Evolutionary conservation across 164 flowering plant genomes (phyloP).

Genomic region (Magnolia sinica): DNA sequence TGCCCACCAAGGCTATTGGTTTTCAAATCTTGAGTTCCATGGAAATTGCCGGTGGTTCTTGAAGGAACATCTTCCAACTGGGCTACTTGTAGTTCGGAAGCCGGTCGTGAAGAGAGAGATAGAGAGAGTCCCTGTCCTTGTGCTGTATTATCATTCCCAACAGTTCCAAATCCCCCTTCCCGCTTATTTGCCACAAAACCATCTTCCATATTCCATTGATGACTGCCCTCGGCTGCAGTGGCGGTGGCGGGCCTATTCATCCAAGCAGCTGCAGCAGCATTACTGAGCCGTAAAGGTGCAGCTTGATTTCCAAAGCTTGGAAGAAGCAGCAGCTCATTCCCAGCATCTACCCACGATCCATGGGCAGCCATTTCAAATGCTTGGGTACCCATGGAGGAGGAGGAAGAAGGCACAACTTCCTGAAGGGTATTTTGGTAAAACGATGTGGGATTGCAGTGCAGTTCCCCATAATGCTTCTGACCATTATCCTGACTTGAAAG

Average conservation of each 20-base stretch:
- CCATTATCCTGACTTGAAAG: slow-evolving; percentile 32
- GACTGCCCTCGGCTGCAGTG: slow-evolving; percentile 15
- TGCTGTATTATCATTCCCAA: slow-evolving; percentile 22
- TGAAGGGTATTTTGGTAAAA: slow-evolving; percentile 33
- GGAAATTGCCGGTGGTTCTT: slow-evolving; percentile 15
- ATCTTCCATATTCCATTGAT: slow-evolving; percentile 32
- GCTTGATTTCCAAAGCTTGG: slow-evolving; percentile 32
- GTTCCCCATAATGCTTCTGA: slow-evolving; percentile 20
- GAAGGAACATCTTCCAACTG: slow-evolving; percentile 24
- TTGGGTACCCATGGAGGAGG: slow-evolving; percentile 17
- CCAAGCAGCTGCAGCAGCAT: slow-evolving; percentile 14
- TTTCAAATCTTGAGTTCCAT: slow-evolving; percentile 22
- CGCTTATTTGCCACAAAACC: slow-evolving; percentile 11
- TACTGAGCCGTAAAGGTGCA: slow-evolving; percentile 9
- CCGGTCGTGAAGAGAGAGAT: slow-evolving; percentile 45
- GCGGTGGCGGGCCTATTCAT: slow-evolving; percentile 7
- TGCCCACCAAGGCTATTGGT: slow-evolving; percentile 4
- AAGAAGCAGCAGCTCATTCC: slow-evolving; percentile 30
- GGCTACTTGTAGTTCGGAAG: slow-evolving; percentile 24
- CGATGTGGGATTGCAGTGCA: slow-evolving; percentile 20
- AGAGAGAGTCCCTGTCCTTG: slow-evolving; percentile 37
- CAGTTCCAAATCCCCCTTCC: slow-evolving; percentile 10
- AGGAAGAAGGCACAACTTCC: slow-evolving; percentile 30
- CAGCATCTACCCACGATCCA: slow-evolving; percentile 29
- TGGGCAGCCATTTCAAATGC: slow-evolving; percentile 21